Conservation (phyloP, 2,329 filamentous ascomycete species). For the Exophiala sideris region DNA sequence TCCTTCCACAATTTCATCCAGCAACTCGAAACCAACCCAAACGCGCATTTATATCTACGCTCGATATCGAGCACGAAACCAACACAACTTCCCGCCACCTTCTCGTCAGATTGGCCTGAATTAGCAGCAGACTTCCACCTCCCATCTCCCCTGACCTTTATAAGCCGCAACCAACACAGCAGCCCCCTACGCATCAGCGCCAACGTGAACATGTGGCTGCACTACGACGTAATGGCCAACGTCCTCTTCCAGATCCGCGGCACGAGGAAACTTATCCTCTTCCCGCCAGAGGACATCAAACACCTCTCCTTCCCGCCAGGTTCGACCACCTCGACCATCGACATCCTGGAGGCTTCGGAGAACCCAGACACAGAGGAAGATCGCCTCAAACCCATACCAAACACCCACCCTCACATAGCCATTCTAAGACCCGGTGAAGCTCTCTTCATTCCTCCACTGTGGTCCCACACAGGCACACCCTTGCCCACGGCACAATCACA, state of each 20-base stretch:
- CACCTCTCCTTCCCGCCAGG: slow-evolving; percentile 70
- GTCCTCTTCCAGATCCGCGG: slow-evolving; percentile 76
- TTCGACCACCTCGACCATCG: slow-evolving; percentile 72
- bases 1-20: slow-evolving; percentile 60
- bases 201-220: slow-evolving; percentile 80
- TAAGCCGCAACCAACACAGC: slow-evolving; percentile 66
- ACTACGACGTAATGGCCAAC: slow-evolving; percentile 87
- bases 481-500: slow-evolving; percentile 31
- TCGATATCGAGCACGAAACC: slow-evolving; percentile 69
- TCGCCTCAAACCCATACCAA: slow-evolving; percentile 56
- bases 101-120: slow-evolving; percentile 67
- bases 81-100: slow-evolving; percentile 64
- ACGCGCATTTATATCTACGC: slow-evolving; percentile 71
- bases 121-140: slow-evolving; percentile 68
- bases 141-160: slow-evolving; percentile 58
- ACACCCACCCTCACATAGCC: slow-evolving; percentile 65
- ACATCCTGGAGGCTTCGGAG: slow-evolving; percentile 59
- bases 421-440: slow-evolving; percentile 68
- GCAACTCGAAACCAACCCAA: slow-evolving; percentile 53
- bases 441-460: slow-evolving; percentile 76
- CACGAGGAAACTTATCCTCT: slow-evolving; percentile 70
- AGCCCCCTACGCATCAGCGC: slow-evolving; percentile 78
- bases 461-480: slow-evolving; percentile 73
- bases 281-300: slow-evolving; percentile 71
- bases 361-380: slow-evolving; percentile 26